Evolutionary conservation across 345 rosid species (phyloP), one percentile per base, ranked within the genome.

Genomic region (Raphanus raphanistrum): DNA sequence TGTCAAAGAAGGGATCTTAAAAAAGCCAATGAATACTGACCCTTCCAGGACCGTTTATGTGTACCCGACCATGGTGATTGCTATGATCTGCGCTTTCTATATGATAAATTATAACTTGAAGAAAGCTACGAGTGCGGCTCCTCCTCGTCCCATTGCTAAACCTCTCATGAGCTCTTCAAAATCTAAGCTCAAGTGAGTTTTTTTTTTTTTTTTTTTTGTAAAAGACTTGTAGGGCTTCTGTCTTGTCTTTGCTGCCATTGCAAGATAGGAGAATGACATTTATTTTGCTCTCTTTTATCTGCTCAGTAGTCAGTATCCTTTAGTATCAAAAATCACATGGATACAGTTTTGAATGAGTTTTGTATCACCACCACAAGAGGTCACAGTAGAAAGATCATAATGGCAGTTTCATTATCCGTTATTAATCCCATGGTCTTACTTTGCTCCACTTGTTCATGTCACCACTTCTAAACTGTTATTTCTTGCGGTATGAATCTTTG

Each of bases 1-100:
- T 60, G 88, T 94, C 70, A 90, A 92, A 88, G 97, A 92, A 80
- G 97, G 97, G 52, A 88, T 94, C 73, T 81, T 87, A 81, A 88
- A 91, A 74, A 92, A 94, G 86, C 91, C 93, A 3, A 82, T 45
- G 32, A 88, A 85, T 76, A 82, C 87, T 1, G 97, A 94, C 80
- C 97, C 97, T 65, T 16, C 88, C 11, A 88, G 61, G 67, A 66
- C 89, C 54, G 86, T 89, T 35, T 89, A 87, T 66, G 93, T 94
- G 25, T 89, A 94, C 72, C 97, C 97, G 0, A 88, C 97, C 4
- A 90, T 94, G 88, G 72, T 89, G 80, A 59, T 92, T 68, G 97
- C 93, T 0, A 80, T 92, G 67, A 69, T 94, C 74, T 92, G 92
- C 57, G 96, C 96, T 66, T 86, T 92, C 80, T 89, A 91, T 15